Base-by-base conservation (phyloP, 1,284 basidiomycete genomes). In the Kalmanozyma brasiliensis region DNA sequence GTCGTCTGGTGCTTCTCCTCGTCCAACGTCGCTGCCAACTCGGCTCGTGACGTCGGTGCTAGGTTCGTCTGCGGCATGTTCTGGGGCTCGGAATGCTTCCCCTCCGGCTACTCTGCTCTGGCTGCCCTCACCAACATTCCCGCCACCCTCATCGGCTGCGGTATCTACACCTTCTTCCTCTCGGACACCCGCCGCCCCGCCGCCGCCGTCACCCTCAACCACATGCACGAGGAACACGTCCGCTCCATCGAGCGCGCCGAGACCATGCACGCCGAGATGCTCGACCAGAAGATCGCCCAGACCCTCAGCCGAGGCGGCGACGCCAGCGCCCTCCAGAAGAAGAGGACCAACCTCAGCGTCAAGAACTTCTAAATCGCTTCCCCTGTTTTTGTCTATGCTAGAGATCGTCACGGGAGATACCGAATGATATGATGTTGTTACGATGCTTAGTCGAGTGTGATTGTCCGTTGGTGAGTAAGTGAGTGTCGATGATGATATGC, bases 81-180 rank as follows among this genome's bases (percentile, higher is more conserved):
- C 55, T 77, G 61, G 60, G 73, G 70, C 19, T 14, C 29, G 13
- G 55, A 71, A 17, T 75, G 73, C 61, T 77, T 77, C 73, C 75
- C 75, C 1, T 7, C 70, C 7, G 47, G 40, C 8, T 77, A 77
- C 58, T 59, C 69, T 8, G 75, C 73, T 9, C 34, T 77, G 19
- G 58, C 75, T 7, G 75, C 75, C 11, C 46, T 77, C 6, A 77
- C 73, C 48, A 76, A 76, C 60, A 71, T 77, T 43, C 69, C 68
- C 0, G 73, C 70, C 4, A 75, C 75, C 0, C 23, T 77, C n/a
- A 23, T 75, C 23, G 75, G 66, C 9, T 49, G 51, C 35, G 59
- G 41, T 9, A 67, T 77, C 49, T 76, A 77, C 70, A 77, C 75
- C 22, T 77, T 75, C 70, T 64, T 77, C 62, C 60, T 77, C 37